phyloP scores from a whole-genome alignment of 345 rosid species.

The Noccaea caerulescens region DNA sequence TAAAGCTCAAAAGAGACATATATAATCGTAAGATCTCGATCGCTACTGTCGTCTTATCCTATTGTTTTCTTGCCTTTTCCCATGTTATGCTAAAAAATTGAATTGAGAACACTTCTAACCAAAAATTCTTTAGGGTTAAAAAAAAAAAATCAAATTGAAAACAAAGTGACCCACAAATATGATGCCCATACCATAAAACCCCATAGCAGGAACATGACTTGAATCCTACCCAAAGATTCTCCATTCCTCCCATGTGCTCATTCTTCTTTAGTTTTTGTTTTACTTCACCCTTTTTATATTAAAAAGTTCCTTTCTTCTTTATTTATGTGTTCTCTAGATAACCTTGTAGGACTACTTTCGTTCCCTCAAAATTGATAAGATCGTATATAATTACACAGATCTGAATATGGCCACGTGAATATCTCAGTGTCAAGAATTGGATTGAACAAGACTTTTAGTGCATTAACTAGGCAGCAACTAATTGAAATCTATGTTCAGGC shows the following conservation, averaged over 20 bases:
- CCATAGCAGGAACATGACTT: conserved; percentile 40
- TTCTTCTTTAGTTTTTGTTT: conserved; percentile 30
- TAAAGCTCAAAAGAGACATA: conserved; percentile 10
- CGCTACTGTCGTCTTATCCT: conserved; percentile 8
- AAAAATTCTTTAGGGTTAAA: not conserved
- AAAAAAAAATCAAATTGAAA: not conserved
- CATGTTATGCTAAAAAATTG: conserved; percentile 35
- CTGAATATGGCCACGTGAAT: conserved; percentile 26
- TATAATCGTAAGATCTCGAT: conserved; percentile 19
- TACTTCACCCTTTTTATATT: conserved; percentile 21
- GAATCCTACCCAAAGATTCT: conserved; percentile 37
- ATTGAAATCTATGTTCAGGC: not conserved
- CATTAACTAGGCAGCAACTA: conserved; percentile 15
- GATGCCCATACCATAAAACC: conserved; percentile 37
- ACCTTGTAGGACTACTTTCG: conserved; percentile 14
- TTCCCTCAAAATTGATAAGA: conserved; percentile 8
- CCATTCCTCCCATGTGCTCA: conserved; percentile 42
- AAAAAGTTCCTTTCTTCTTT: conserved; percentile 20
- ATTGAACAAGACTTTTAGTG: conserved; percentile 13
- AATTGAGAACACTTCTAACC: not conserved
- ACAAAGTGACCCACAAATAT: conserved; percentile 31
- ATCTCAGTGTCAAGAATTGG: conserved; percentile 16
- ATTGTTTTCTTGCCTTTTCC: conserved; percentile 20
- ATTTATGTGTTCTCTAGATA: conserved; percentile 13
- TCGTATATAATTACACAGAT: conserved; percentile 13